These are phyloP conservation scores for Handroanthus guayacan DNA, from an alignment of 257 asterid genomes.

Conservation along the genomic window DNA sequence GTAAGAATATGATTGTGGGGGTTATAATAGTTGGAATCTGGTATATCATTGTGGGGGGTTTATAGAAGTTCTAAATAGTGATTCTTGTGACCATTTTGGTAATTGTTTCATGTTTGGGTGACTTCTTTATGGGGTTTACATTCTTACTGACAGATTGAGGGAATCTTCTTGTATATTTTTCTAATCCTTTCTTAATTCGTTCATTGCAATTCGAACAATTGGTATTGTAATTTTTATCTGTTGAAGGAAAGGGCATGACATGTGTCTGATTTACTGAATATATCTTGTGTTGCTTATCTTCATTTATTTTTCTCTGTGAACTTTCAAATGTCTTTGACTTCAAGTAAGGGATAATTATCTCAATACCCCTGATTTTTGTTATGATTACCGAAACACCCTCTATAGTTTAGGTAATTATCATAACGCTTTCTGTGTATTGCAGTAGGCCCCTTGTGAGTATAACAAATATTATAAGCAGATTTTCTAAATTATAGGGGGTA, in stretches of 20 bases:
- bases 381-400: too few species aligned
- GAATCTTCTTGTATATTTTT: conserved; percentile 37
- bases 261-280: not conserved
- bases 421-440: too few species aligned
- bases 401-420: too few species aligned
- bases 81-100: conserved; percentile 35
- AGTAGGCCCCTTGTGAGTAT: too few species aligned
- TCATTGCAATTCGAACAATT: conserved; percentile 24
- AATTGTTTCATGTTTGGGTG: conserved; percentile 33
- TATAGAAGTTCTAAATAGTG: conserved; percentile 38
- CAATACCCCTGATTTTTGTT: too few species aligned
- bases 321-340: too few species aligned
- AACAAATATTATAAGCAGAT: too few species aligned
- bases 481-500: too few species aligned
- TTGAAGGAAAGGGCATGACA: not conserved
- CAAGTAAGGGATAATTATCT: too few species aligned
- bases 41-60: conserved; percentile 54
- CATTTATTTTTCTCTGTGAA: not conserved
- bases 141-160: conserved; percentile 37
- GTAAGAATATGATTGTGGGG: conserved; percentile 34
- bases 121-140: conserved; percentile 28
- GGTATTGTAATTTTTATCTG: not conserved
- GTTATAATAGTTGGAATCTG: conserved; percentile 36
- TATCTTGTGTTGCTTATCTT: not conserved
- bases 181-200: conserved; percentile 22